Base-by-base conservation (phyloP, 176 grass and related monocot species). In the Carex cristatella region DNA sequence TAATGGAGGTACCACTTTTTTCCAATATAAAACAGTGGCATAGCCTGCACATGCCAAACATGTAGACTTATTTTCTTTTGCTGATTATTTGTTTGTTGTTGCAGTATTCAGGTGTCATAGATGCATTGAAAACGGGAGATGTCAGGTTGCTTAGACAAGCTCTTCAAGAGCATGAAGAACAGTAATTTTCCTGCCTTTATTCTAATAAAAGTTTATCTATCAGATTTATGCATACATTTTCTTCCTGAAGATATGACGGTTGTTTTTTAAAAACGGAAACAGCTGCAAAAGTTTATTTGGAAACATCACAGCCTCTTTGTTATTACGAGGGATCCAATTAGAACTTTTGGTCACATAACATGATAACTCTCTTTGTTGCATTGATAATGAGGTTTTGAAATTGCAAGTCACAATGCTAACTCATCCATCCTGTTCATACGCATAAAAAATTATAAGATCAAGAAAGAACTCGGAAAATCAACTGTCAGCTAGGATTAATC, bases 101-200 rank as follows among this genome's bases (percentile, higher is more conserved):
- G 56, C 86, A 99, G 96, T 99, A 99, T 84, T 86, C 84, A 89
- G 93, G 92, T 82, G 85, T 96, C 84, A 87, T 96, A 78, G 90
- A 87, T 60, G 87, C 93, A 68, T 79, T 99, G 23, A 94, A 88
- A 84, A 95, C 81, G 62, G 93, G 97, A 68, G 97, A 99, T 91
- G 87, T 99, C 14, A 95, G 91, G 88, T 87, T 99, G 55, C 88
- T 96, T 4, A 92, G 94, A 69, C 88, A 88, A 79, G 93, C 97
- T 67, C 87, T 99, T 46, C 88, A 81, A 84, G 91, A 87, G 42
- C 87, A 96, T 75, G 97, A 99, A 91, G 89, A 92, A 86, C 91
- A 86, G 97, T 99, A 87, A 84, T 84, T 84, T 77, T 77, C 51
- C 13, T 78, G 51, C 33, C 51, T 78, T 57, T 57, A 35, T 56